Base-by-base conservation (phyloP, 768 basidiomycete genomes). In the Austroboletus festivus region DNA sequence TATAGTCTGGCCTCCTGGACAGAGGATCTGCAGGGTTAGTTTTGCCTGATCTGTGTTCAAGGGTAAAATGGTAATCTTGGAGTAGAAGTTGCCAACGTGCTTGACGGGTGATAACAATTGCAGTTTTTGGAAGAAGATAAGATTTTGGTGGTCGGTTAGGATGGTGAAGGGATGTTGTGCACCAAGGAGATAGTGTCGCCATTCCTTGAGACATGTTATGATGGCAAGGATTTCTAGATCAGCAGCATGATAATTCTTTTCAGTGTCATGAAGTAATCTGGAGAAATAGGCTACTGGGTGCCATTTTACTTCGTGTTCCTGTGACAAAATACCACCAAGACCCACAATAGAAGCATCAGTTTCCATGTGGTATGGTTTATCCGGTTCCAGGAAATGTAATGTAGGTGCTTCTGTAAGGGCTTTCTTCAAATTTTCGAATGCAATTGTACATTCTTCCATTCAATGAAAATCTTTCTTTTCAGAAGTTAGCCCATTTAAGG, bases 71-170 rank as follows among this genome's bases (percentile, higher is more conserved):
- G 10, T 37, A 46, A 6, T 46, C 44, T 18, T 51, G 50, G 0
- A 51, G 15, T 0, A 20, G 4, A 2, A 33, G 23, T 1, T 26
- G 15, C 47, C 52, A 53, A 1, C 34, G 1, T 2, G 69, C 74
- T 63, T 79, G 76, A 19, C 70, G 44, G 1, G 53, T 38, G 69
- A 77, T 0, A 81, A 62, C 11, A 70, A 62, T 39, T 68, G 59
- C 1, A 70, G 52, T 3, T 52, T 63, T 35, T 50, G 49, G 55
- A 78, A 78, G 54, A 74, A 77, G 37, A 73, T 57, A 0, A 78
- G 62, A 33, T 78, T 76, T 39, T 71, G 66, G 5, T 73, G 67
- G 42, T 75, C 62, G 1, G 65, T 65, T 46, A 61, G 50, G 30
- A 75, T 55, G 38, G 62, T 56, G 9, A 54, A 19, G 0, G 12